Conservation (phyloP, 495 filamentous ascomycete genomes). For the Aspergillus indologenus region DNA sequence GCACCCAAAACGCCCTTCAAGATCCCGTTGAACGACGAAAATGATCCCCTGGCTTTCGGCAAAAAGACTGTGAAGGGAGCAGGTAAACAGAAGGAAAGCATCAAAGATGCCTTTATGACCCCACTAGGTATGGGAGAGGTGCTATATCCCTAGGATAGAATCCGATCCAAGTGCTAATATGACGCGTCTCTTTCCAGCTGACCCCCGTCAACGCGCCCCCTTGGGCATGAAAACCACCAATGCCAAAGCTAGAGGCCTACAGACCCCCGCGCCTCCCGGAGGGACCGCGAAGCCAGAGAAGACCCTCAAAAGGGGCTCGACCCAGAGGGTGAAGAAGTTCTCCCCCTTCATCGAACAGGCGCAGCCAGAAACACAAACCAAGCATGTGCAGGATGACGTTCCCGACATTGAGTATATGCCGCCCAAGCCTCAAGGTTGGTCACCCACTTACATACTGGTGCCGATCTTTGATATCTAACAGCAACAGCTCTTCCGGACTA, state of each 20-base stretch:
- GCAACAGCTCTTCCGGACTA: constrained; percentile 64
- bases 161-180: not conserved
- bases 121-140: constrained; percentile 63
- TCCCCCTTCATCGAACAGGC: constrained; percentile 36
- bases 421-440: constrained; percentile 56
- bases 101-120: constrained; percentile 72
- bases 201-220: constrained; percentile 69
- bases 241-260: constrained; percentile 71
- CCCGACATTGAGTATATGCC: constrained; percentile 76
- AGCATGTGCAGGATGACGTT: constrained; percentile 55
- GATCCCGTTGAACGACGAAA: constrained; percentile 83
- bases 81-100: constrained; percentile 59
- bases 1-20: constrained; percentile 83
- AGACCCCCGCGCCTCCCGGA: constrained; percentile 55
- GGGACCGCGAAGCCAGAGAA: constrained; percentile 46
- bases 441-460: constrained; percentile 6
- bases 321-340: constrained; percentile 48
- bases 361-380: constrained; percentile 29
- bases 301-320: constrained; percentile 48
- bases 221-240: constrained; percentile 96
- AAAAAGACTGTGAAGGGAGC: constrained; percentile 64
- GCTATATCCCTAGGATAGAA: constrained; percentile 2
- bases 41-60: constrained; percentile 57
- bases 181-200: constrained; percentile 32
- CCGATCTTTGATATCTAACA: constrained; percentile 40